Evolutionary conservation across 768 basidiomycete species (phyloP), one percentile per base, ranked within the genome.

Genomic region (Tulasnella sp.): DNA sequence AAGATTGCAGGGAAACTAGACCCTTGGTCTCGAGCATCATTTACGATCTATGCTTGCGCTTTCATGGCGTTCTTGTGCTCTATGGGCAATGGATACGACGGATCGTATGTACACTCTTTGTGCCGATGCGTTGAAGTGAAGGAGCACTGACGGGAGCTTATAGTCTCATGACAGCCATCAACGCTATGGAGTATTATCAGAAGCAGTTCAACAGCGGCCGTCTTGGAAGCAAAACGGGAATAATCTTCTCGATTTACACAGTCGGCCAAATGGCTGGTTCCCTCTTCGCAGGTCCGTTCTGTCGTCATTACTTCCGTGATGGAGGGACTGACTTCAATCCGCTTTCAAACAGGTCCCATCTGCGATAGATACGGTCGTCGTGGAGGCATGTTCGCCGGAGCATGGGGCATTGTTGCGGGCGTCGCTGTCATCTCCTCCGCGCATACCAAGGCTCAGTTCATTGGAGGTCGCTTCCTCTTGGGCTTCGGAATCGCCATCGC

Each of bases 401-500:
- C 29, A 29, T 71, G 47, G 47, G 73, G 66, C 36, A 78, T 78
- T 73, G 72, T 77, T 40, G 44, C 71, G 65, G 78, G 78, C 32
- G 76, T 75, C 62, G 69, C 76, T 59, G 75, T 78, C 68, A 73
- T 75, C 47, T 64, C 74, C 7, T 73, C 78, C 17, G 62, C 77
- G 14, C 73, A 75, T 63, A 72, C 44, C 14, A 72, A 76, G 62
- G 67, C 75, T 11, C 77, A 77, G 42, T 75, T 79, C 67, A 75
- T 77, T 66, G 79, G 76, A 19, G 78, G 76, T 19, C 74, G 77
- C 32, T 78, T 79, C 74, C 76, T 71, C 16, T 71, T 78, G 14
- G 78, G 78, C 34, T 75, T 76, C 47, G 78, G 77, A 44, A 77
- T 79, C 62, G 69, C 76, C 37, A 75, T 77, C 71, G 78, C 78